Evolutionary conservation across 2,329 filamentous ascomycete genomes (phyloP).

Genomic region (Fusarium nelsonii): DNA sequence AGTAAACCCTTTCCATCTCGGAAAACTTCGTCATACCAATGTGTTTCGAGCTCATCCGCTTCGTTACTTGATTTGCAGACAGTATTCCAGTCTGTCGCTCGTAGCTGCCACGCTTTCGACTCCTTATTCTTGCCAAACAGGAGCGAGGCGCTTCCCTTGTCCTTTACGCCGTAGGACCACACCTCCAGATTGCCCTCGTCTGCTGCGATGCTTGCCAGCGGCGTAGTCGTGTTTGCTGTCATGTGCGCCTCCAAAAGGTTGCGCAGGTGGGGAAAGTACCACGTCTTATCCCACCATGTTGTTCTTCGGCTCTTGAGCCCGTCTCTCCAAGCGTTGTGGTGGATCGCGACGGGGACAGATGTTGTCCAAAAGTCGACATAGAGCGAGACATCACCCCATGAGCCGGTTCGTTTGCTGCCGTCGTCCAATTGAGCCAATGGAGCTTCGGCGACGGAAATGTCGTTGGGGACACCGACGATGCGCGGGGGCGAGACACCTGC

Average conservation of each 20-base stretch:
- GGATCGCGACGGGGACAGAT: slow-evolving; percentile 41
- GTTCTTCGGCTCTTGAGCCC: slow-evolving; percentile 43
- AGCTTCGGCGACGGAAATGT: slow-evolving; percentile 34
- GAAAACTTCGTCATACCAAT: slow-evolving; percentile 44
- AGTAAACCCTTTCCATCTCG: slow-evolving; percentile 40
- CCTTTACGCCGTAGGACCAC: slow-evolving; percentile 30
- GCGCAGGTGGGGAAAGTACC: slow-evolving; percentile 45
- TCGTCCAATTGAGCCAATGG: slow-evolving; percentile 29
- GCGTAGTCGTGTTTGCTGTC: slow-evolving; percentile 26
- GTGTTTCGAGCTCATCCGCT: slow-evolving; percentile 18
- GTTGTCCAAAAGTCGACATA: slow-evolving; percentile 47
- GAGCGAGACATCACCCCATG: slow-evolving; percentile 42
- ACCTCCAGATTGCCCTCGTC: slow-evolving; percentile 26
- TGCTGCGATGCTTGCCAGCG: slow-evolving; percentile 33
- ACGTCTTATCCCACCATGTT: slow-evolving; percentile 47
- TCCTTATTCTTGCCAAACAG: slow-evolving; percentile 43
- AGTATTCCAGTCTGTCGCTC: slow-evolving; percentile 39
- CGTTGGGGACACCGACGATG: slow-evolving; percentile 38
- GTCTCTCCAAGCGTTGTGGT: slow-evolving; percentile 47
- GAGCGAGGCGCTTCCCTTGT: slow-evolving; percentile 22
- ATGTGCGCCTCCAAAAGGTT: slow-evolving; percentile 38
- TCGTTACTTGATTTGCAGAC: slow-evolving; percentile 37
- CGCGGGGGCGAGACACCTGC: slow-evolving; percentile 45
- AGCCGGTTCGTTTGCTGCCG: background rate
- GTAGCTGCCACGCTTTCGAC: slow-evolving; percentile 35